Percentiles rank a stretch among this genome's conserved stretches.
Evolutionary conservation across 768 basidiomycete genomes (phyloP).

Genomic region (Dentipellis sp.): DNA sequence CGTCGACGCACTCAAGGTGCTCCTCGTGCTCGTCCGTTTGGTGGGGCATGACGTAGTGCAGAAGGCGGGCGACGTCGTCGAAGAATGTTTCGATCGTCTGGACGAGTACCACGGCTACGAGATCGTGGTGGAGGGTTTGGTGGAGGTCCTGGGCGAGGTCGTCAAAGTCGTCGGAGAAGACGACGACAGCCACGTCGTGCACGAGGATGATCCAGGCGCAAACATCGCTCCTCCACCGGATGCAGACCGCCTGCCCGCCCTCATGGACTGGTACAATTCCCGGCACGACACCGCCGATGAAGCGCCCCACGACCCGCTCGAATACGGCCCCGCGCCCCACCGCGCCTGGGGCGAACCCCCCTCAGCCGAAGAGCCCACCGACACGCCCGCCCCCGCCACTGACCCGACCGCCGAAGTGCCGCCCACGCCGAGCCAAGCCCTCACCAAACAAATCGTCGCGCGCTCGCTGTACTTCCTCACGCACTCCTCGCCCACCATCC

Average conservation of each 20-base stretch:
- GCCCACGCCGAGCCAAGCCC: slow-evolving; percentile 59
- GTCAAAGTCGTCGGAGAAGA: slow-evolving; percentile 66
- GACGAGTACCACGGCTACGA: slow-evolving; percentile 96
- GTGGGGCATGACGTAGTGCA: slow-evolving; percentile 84
- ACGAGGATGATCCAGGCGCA: slow-evolving; percentile 4
- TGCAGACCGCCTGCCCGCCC: slow-evolving; percentile 32
- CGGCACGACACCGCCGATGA: slow-evolving; percentile 26
- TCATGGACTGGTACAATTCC: slow-evolving; percentile 59
- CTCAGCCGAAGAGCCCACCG: slow-evolving; percentile 16
- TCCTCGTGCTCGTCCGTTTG: slow-evolving; percentile 76
- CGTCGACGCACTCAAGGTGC: slow-evolving; percentile 80
- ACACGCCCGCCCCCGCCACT: slow-evolving; percentile 17
- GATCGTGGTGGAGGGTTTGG: slow-evolving; percentile 72
- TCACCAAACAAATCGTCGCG: slow-evolving; percentile 79
- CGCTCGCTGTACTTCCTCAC: slow-evolving; percentile 88
- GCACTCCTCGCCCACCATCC: slow-evolving; percentile 79
- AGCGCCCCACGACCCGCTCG: slow-evolving; percentile 33
- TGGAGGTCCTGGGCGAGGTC: slow-evolving; percentile 82
- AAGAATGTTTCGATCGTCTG: slow-evolving; percentile 93
- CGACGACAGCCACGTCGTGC: slow-evolving; percentile 22
- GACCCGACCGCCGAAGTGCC: slow-evolving; percentile 37
- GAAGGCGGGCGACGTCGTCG: slow-evolving; percentile 87
- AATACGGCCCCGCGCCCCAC: slow-evolving; percentile 53
- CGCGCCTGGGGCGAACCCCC: slow-evolving; percentile 42
- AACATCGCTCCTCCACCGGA: slow-evolving; percentile 13